Conservation (phyloP, 2,329 filamentous ascomycete genomes). For the Fusarium secorum region DNA sequence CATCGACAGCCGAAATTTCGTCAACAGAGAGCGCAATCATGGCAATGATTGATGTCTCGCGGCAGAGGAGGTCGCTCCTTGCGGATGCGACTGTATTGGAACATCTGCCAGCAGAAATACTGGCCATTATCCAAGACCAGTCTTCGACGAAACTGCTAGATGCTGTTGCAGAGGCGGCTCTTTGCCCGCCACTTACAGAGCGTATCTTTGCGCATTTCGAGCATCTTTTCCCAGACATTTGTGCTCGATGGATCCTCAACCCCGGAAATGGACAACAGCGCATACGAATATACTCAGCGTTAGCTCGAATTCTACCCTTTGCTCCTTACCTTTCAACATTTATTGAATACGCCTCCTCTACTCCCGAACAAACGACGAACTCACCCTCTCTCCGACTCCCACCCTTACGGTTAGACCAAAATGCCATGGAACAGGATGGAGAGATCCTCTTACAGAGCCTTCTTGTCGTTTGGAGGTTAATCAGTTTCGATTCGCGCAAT, state of each 20-base stretch:
- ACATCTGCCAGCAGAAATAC: conserved; percentile 74
- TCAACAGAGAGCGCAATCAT: conserved; percentile 54
- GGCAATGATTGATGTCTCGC: conserved; percentile 63
- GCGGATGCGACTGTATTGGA: conserved; percentile 61
- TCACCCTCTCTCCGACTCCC: conserved; percentile 43
- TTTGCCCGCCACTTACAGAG: conserved; percentile 75
- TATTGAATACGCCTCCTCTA: conserved; percentile 55
- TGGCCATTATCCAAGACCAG: conserved; percentile 70
- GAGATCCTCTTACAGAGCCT: conserved; percentile 43
- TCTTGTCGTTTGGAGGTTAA: conserved; percentile 73
- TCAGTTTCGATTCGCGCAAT: conserved; percentile 75
- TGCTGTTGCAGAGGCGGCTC: conserved; percentile 72
- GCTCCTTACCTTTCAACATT: conserved; percentile 81
- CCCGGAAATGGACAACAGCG: conserved; percentile 50
- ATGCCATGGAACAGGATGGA: conserved; percentile 35
- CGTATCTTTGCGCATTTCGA: conserved; percentile 78
- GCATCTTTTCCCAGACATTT: conserved; percentile 79
- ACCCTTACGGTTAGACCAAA: conserved; percentile 43
- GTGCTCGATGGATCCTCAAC: conserved; percentile 76
- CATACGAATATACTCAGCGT: conserved; percentile 68
- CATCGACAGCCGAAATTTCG: conserved; percentile 39
- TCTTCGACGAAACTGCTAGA: conserved; percentile 73
- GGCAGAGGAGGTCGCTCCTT: conserved; percentile 64
- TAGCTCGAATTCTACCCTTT: conserved; percentile 82
- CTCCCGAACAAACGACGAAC: conserved; percentile 19